phyloP scores from a whole-genome alignment of 2,329 filamentous ascomycete species.

The Apiospora phragmitis region DNA sequence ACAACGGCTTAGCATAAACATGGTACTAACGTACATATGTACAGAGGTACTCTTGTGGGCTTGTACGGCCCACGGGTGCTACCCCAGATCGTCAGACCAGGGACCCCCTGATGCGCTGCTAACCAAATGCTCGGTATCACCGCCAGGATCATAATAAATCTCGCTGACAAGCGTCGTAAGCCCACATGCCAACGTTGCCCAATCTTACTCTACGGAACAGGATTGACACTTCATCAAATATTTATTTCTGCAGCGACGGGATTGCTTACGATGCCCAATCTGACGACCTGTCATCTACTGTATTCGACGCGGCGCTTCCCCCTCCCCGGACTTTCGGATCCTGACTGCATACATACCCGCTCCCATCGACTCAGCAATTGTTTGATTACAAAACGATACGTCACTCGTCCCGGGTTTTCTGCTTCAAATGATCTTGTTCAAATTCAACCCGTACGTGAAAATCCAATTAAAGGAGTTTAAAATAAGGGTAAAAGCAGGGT shows the following conservation, averaged over 20 bases:
- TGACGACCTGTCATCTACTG: background rate
- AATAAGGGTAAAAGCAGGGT: background rate
- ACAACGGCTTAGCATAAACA: background rate
- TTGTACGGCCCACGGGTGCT: background rate
- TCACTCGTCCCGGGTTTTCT: background rate
- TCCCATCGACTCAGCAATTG: background rate
- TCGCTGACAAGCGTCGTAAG: too few relatives aligned
- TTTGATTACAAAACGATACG: background rate
- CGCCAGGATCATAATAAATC: background rate
- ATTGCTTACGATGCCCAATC: background rate
- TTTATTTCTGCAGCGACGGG: background rate
- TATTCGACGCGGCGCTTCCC: background rate
- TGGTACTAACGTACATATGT: background rate
- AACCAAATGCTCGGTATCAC: constrained; percentile 4
- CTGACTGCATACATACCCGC: background rate
- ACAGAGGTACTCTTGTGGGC: background rate
- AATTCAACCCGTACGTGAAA: background rate
- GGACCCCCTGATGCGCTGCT: background rate
- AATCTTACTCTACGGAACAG: background rate
- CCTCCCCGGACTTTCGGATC: background rate
- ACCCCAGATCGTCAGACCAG: constrained; percentile 1
- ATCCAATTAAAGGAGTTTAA: background rate
- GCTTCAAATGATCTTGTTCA: too few relatives aligned
- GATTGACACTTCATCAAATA: background rate
- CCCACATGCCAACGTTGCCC: background rate